These are phyloP conservation scores for Sporisorium reilianum DNA, from an alignment of 1,284 basidiomycete genomes.

Conservation along the genomic window DNA sequence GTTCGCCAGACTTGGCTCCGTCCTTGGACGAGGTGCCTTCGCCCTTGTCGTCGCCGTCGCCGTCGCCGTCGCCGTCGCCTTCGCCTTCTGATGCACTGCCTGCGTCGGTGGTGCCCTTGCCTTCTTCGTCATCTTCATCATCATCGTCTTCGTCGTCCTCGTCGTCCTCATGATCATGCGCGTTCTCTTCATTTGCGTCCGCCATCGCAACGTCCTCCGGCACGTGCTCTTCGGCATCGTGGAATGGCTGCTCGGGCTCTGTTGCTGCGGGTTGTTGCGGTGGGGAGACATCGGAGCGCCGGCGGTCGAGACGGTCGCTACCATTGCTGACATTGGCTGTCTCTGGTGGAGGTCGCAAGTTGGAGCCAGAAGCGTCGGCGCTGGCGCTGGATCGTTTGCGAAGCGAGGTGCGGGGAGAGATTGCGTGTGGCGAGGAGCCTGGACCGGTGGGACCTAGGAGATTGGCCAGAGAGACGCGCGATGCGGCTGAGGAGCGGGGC, in stretches of 20 bases:
- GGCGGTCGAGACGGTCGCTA: constrained; percentile 14
- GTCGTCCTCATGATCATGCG: constrained; percentile 3
- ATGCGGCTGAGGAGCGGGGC: constrained; percentile 39
- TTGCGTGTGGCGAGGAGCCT: constrained; percentile 38
- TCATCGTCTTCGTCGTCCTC: constrained; percentile 41
- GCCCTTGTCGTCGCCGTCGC: constrained; percentile 43
- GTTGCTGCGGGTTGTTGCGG: constrained; percentile 8
- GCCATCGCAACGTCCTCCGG: constrained; percentile 23
- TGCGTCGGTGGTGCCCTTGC: constrained; percentile 43
- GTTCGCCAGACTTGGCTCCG: constrained; percentile 41
- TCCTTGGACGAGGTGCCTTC: constrained; percentile 39
- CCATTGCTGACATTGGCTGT: constrained; percentile 1
- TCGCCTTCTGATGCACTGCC: constrained; percentile 54
- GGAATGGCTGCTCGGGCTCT: constrained; percentile 21
- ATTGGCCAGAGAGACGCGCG: constrained; percentile 46
- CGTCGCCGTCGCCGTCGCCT: constrained; percentile 27
- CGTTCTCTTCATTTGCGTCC: constrained; percentile 21
- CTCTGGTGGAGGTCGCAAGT: constrained; percentile 23
- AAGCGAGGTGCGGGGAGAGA: constrained; percentile 41
- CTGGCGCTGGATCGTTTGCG: constrained; percentile 44
- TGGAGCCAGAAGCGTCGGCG: constrained; percentile 20
- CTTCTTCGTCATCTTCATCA: constrained; percentile 55
- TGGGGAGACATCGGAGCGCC: constrained; percentile 19
- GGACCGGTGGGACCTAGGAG: constrained; percentile 46
- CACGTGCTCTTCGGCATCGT: constrained; percentile 31